These are phyloP conservation scores for Rhodotorula glutinis DNA, from an alignment of 1,284 basidiomycete genomes.

Conservation along the genomic window DNA sequence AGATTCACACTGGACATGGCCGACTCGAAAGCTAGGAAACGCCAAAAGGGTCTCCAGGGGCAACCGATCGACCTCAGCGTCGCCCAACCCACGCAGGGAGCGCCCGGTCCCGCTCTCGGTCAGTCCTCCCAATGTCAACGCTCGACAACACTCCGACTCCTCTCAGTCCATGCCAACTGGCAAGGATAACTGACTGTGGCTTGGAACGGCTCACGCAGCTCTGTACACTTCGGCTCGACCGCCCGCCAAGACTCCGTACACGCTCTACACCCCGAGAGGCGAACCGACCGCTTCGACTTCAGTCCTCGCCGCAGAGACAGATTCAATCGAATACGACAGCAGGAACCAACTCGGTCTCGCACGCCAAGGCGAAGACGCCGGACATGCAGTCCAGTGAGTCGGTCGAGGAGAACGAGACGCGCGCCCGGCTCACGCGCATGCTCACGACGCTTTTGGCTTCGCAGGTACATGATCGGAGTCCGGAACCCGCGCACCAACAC, in stretches of 20 bases:
- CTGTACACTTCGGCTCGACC: conserved; percentile 33
- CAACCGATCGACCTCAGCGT: conserved; percentile 16
- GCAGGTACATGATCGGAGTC: conserved; percentile 47
- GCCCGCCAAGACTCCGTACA: conserved; percentile 27
- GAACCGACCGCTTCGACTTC: background rate
- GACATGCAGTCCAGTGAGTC: conserved; percentile 28
- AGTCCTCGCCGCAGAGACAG: conserved; percentile 34
- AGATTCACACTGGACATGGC: conserved; percentile 12
- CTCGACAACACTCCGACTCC: too few species aligned
- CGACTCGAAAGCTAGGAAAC: conserved; percentile 14
- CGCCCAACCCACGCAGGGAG: background rate
- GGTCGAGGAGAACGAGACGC: too few species aligned
- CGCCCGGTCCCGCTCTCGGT: conserved; percentile 26
- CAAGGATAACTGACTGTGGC: too few species aligned
- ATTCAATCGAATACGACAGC: conserved; percentile 33
- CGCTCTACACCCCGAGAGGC: conserved; percentile 19
- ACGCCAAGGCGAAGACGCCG: conserved; percentile 9
- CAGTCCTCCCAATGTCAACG: background rate
- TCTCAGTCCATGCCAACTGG: too few species aligned
- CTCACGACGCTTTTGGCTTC: too few species aligned
- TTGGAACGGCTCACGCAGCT: too few species aligned
- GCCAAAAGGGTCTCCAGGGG: conserved; percentile 26
- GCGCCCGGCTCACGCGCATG: too few species aligned
- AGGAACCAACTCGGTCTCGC: conserved; percentile 19
- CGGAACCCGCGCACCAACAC: conserved; percentile 66